Base-by-base conservation (phyloP, 495 filamentous ascomycete species). In the Podospora anserina region DNA sequence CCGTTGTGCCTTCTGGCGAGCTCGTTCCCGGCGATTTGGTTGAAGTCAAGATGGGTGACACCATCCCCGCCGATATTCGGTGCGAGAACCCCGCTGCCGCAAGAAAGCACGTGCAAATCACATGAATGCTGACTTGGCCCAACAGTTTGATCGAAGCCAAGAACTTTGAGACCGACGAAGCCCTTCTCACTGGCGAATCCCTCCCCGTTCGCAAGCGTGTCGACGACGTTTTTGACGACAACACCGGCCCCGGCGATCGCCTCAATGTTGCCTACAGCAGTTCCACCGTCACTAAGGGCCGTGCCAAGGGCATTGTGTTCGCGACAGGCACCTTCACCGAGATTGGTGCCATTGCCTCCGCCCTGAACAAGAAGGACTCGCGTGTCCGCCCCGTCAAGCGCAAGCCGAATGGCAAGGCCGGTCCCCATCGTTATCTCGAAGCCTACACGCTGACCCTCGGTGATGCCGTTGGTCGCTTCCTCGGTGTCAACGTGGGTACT, bases 1-100 rank as follows among this genome's bases (percentile, higher is more conserved):
- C 91, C 54, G 85, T 92, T 60, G 76, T 96, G n/a, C 92, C 92
- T 78, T 91, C 90, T 60, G 92, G 92, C 20, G 92, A 94, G 69
- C 91, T 90, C 5, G 87, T 94, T 1, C 91, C 92, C 11, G 92
- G 92, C 6, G 92, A 94, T 74, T 44, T 90, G 23, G 81, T 91
- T 16, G 86, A 92, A 63, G 72, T 94, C 34, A 92, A 92, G 82
- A 89, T 89, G 64, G 91, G 91, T 13, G 91, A 93, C 70, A 92
- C 89, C 3, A 82, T 93, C 6, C 91, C 91, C 2, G 91, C 91
- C 18, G 91, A 93, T 75, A 66, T 80, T 23, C 20, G 20, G 20
- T 23, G 20, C 20, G 20, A 23, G 20, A 23, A 1, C 1, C 20
- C 20, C 20, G 1, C 20, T 23, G 20, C 20, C 20, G 20, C 20